phyloP scores from a whole-genome alignment of 2,329 filamentous ascomycete genomes.

The Didymellaceae sp. region DNA sequence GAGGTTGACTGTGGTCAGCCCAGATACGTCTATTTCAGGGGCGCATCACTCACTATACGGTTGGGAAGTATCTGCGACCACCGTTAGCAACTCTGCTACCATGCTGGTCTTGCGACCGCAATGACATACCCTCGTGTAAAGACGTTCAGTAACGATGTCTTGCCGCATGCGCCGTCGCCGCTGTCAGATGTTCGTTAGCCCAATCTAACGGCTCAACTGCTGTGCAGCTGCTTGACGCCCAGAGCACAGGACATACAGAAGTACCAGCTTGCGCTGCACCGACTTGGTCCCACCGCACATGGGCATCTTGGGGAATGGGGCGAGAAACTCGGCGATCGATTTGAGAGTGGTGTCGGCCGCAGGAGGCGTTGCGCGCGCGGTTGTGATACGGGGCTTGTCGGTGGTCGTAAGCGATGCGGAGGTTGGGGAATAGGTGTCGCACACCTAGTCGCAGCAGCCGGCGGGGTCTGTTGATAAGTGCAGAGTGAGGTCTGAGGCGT shows the following conservation, averaged over 20 bases:
- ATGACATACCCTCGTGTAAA: constrained; percentile 88
- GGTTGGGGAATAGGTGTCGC: constrained; percentile 15
- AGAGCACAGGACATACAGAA: constrained; percentile 69
- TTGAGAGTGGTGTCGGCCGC: constrained; percentile 29
- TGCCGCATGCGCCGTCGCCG: constrained; percentile 94
- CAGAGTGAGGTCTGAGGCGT: constrained; percentile 24
- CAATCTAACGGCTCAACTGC: constrained; percentile 25
- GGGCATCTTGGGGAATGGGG: constrained; percentile 48
- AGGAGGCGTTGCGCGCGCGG: constrained; percentile 35
- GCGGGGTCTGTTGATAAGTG: constrained; percentile 24
- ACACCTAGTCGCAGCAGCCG: constrained; percentile 16
- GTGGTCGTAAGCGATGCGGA: constrained; percentile 17
- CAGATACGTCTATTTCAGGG: constrained; percentile 16
- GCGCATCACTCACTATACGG: constrained; percentile 74
- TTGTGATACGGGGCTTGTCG: constrained; percentile 25
- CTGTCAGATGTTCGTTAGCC: constrained; percentile 56
- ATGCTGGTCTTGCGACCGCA: neutral
- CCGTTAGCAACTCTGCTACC: constrained; percentile 6
- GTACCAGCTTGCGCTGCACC: constrained; percentile 93
- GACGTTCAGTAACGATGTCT: constrained; percentile 96
- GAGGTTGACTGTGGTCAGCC: constrained; percentile 27
- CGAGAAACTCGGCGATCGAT: constrained; percentile 28
- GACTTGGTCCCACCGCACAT: constrained; percentile 67
- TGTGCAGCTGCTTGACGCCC: neutral
- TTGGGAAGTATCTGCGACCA: constrained; percentile 81